Base-by-base conservation (phyloP, 2,329 filamentous ascomycete genomes). In the Colletotrichum sp. region DNA sequence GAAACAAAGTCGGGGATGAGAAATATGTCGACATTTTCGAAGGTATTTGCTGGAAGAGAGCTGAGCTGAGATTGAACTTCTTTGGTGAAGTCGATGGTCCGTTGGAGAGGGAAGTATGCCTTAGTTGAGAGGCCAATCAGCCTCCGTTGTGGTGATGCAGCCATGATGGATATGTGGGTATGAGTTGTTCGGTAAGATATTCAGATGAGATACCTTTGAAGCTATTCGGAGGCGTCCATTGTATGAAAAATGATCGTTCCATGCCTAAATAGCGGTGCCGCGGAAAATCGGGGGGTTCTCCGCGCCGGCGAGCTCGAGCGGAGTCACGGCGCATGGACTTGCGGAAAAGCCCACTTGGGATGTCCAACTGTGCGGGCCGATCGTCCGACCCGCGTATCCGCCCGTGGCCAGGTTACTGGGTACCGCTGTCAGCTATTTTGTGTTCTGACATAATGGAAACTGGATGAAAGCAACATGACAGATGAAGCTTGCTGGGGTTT, bases 1-100 rank as follows among this genome's bases (percentile, higher is more conserved):
- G 93, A 92, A 69, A 96, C 84, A 81, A 95, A 94, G 84, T 96
- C 94, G 2, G 95, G 94, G 78, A 96, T 92, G 79, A 96, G 86
- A 84, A 96, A 96, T 79, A 96, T 88, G 83, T 95, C 93, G 76
- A 94, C 59, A 9, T 75, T 60, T 7, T 75, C 48, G 6, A 77
- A 18, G 12, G 69, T 39, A 3, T 12, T 59, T 10, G 80, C 5
- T 86, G 81, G 39, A 86, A 71, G 81, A 28, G 87, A 84, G 24
- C 87, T 82, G 52, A 90, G 82, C 10, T 87, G 87, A 34, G 85
- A 78, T 16, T 91, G 84, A 18, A 94, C 83, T 8, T 84, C 84
- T 67, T 83, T 78, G 81, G 91, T 85, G 81, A 93, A 93, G 71
- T 87, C 81, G 61, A 88, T 85, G 2, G 94, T 96, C 76, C 89